Conservation (phyloP, 371 early-diverging fungal species). For the Apophysomyces sp. region DNA sequence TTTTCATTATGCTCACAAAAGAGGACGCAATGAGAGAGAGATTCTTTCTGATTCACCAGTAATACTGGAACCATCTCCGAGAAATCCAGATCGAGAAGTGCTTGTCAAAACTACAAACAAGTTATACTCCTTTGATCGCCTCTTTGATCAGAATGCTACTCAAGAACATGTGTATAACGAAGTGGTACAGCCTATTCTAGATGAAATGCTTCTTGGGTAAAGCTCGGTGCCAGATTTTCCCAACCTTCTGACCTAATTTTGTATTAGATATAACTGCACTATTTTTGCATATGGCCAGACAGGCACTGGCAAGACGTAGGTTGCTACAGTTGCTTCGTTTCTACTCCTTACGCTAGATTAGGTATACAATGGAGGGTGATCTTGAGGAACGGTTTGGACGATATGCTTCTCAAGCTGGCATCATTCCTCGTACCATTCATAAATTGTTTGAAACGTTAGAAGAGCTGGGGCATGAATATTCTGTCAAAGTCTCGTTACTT, state of each 20-base stretch:
- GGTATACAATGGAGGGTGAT: slow-evolving; percentile 86
- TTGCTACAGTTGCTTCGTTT: background rate
- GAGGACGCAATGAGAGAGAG: slow-evolving; percentile 42
- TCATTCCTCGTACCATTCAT: slow-evolving; percentile 88
- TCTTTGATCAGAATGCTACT: slow-evolving; percentile 82
- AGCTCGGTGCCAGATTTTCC: no score
- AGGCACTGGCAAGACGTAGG: slow-evolving; percentile 86
- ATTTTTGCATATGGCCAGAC: slow-evolving; percentile 97
- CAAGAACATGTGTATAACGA: slow-evolving; percentile 87
- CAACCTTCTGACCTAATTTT: background rate
- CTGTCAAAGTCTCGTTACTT: slow-evolving; percentile 83
- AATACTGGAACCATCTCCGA: slow-evolving; percentile 30
- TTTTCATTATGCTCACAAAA: background rate
- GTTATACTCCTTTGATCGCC: slow-evolving; percentile 87
- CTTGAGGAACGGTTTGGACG: slow-evolving; percentile 47
- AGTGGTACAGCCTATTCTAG: slow-evolving; percentile 80
- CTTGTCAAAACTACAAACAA: slow-evolving; percentile 52
- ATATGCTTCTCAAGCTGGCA: slow-evolving; percentile 64
- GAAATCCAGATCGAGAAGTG: slow-evolving; percentile 20
- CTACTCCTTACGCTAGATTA: slow-evolving; percentile 3
- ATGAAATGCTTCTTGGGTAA: slow-evolving; percentile 65
- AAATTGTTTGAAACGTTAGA: slow-evolving; percentile 78
- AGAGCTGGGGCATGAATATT: slow-evolving; percentile 57
- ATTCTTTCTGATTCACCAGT: slow-evolving; percentile 31
- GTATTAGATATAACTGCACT: slow-evolving; percentile 87